Conservation (phyloP, 495 filamentous ascomycete genomes). For the Venustampulla echinocandica region DNA sequence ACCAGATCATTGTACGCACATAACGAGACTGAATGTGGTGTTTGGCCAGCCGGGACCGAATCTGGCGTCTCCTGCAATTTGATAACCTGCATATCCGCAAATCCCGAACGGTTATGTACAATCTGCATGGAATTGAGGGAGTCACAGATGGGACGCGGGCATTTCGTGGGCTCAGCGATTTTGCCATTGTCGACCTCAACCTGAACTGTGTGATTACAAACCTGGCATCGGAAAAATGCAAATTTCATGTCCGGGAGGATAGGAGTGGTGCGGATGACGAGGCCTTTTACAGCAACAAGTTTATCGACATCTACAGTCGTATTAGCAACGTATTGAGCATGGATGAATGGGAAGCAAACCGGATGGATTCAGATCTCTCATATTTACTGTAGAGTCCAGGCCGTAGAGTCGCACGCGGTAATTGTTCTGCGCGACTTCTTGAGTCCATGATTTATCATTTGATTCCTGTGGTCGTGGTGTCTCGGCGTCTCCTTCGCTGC, state of each 20-base stretch:
- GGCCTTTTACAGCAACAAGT: slow-evolving; percentile 87
- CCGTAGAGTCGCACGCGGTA: slow-evolving; percentile 88
- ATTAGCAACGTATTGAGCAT: background rate
- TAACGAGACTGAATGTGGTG: slow-evolving; percentile 94
- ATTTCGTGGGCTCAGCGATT: slow-evolving; percentile 88
- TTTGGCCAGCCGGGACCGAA: slow-evolving; percentile 86
- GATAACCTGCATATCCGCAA: slow-evolving; percentile 97
- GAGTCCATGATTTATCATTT: slow-evolving; percentile 46
- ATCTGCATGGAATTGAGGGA: slow-evolving; percentile 95
- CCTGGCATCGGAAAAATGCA: slow-evolving; percentile 89
- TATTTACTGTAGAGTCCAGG: slow-evolving; percentile 77
- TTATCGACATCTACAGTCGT: slow-evolving; percentile 80
- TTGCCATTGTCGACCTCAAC: slow-evolving; percentile 91
- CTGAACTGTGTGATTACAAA: slow-evolving; percentile 82
- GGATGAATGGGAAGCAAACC: slow-evolving; percentile 38
- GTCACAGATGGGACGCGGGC: slow-evolving; percentile 75
- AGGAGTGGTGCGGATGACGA: slow-evolving; percentile 92
- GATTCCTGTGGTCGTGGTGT: slow-evolving; percentile 28
- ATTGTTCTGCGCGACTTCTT: slow-evolving; percentile 32
- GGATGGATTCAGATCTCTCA: slow-evolving; percentile 84
- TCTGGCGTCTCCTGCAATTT: slow-evolving; percentile 98
- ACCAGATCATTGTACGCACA: slow-evolving; percentile 96
- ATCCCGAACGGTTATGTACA: slow-evolving; percentile 88
- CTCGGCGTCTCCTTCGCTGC: slow-evolving; percentile 34
- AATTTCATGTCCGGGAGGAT: slow-evolving; percentile 96